Percentiles rank a stretch among this genome's conserved stretches.
phyloP scores from a whole-genome alignment of 2,329 filamentous ascomycete genomes.

The Sphaerostilbella broomeana region DNA sequence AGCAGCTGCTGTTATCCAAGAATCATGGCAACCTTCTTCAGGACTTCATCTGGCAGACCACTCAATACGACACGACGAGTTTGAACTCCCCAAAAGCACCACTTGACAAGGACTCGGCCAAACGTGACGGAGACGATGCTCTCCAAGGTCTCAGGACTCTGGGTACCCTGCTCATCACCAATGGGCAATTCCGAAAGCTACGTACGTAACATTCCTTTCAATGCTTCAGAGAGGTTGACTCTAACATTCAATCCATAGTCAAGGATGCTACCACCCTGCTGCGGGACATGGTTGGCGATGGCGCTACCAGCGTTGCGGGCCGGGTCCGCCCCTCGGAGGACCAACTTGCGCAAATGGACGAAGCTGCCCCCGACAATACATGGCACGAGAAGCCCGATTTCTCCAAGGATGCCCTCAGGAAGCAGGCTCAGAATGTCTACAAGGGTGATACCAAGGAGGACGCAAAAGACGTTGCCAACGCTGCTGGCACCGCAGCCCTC shows the following conservation, averaged over 20 bases:
- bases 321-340: constrained; percentile 74
- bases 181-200: constrained; percentile 92
- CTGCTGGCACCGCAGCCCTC: constrained; percentile 50
- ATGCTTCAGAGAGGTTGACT: not conserved
- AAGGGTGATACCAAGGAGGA: constrained; percentile 51
- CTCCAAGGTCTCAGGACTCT: constrained; percentile 81
- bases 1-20: constrained; percentile 81
- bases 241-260: constrained; percentile 36
- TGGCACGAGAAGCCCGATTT: constrained; percentile 87
- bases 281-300: constrained; percentile 88
- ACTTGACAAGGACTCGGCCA: constrained; percentile 66
- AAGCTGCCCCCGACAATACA: constrained; percentile 80
- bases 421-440: constrained; percentile 59
- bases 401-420: constrained; percentile 61
- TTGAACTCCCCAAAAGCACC: constrained; percentile 58
- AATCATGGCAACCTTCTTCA: constrained; percentile 92
- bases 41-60: constrained; percentile 94
- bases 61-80: constrained; percentile 60
- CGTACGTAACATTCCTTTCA: constrained; percentile 46
- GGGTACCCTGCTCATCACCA: constrained; percentile 84
- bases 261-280: constrained; percentile 74
- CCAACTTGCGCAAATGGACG: constrained; percentile 67
- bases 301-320: constrained; percentile 69
- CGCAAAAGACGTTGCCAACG: constrained; percentile 50
- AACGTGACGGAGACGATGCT: constrained; percentile 77